Conservation (phyloP, 1,139 yeast genomes). For the Protomyces pachydermus region DNA sequence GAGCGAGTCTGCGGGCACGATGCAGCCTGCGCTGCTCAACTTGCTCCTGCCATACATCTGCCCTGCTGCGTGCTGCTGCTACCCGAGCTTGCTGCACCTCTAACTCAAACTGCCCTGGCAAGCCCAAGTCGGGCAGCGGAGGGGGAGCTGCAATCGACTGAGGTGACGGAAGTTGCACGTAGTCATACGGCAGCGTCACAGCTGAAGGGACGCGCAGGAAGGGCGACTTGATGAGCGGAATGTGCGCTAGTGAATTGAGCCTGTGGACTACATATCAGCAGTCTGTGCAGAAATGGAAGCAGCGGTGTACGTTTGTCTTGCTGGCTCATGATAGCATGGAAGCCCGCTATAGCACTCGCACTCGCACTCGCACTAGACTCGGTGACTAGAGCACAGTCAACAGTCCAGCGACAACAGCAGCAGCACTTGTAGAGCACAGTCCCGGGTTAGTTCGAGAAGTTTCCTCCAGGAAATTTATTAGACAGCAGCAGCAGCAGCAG, state of each 20-base stretch:
- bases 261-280: neutral
- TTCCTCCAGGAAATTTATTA: too few relatives aligned
- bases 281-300: neutral
- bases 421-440: too few relatives aligned
- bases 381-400: too few relatives aligned
- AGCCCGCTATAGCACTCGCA: neutral
- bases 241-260: slow-evolving; percentile 16
- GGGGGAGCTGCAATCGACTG: neutral
- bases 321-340: neutral
- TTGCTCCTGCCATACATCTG: slow-evolving; percentile 16
- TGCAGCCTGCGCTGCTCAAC: slow-evolving; percentile 1
- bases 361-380: neutral
- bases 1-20: slow-evolving; percentile 24
- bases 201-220: slow-evolving; percentile 21
- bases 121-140: neutral
- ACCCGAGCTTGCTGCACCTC: neutral
- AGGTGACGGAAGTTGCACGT: slow-evolving; percentile 5
- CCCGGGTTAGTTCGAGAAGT: too few relatives aligned
- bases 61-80: neutral
- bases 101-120: neutral
- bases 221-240: slow-evolving; percentile 19
- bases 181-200: slow-evolving; percentile 18
- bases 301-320: neutral
- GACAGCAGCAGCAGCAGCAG: too few relatives aligned
- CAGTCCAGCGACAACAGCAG: too few relatives aligned